Base-by-base conservation (phyloP, 176 grass and related monocot genomes). In the Oryza glumipatula region DNA sequence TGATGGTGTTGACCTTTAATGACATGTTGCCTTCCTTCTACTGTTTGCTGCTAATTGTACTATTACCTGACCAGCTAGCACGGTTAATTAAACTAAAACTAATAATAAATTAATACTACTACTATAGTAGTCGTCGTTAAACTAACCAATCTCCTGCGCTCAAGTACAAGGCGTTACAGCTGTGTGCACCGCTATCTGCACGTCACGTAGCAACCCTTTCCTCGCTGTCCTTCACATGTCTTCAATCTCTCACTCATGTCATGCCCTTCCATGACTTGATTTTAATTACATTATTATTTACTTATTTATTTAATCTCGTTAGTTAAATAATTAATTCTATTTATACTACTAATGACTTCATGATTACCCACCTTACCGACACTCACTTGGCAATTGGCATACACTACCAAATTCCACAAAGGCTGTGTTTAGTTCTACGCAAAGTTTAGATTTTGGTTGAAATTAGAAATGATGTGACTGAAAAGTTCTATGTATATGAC, bases 171-270 rank as follows among this genome's bases (percentile, higher is more conserved):
- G 70, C 26, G 11, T 67, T 41, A 68, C 73, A 76, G 73, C 73
- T 69, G 82, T 58, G 30, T 44, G 30, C 64, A 65, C 73, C n/a
- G 39, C n/a, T 32, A 36, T 44, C 46, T 47, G 6, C 48, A 61
- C 47, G 51, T 76, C 73, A 84, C 46, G 45, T 84, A 67, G 44
- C 44, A 35, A 64, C 15, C 28, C 67, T 12, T 12, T 72, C 67
- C 28, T 84, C 63, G 44, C 72, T 68, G 82, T 84, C 72, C 13
- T 54, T 68, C 82, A 74, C 81, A 74, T 74, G 81, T 56, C 67
- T 26, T 44, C 36, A 1, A 0, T 48, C 35, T 48, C 35, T 38
- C 9, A 8, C 11, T 9, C 63, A 33, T 21, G 52, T 23, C 58
- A 63, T 63, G 21, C 8, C 0, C 8, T 63, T 63, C 58, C 58